These are phyloP conservation scores for Metschnikowia baotianmanensis DNA, from an alignment of 805 yeast genomes.

Conservation along the genomic window DNA sequence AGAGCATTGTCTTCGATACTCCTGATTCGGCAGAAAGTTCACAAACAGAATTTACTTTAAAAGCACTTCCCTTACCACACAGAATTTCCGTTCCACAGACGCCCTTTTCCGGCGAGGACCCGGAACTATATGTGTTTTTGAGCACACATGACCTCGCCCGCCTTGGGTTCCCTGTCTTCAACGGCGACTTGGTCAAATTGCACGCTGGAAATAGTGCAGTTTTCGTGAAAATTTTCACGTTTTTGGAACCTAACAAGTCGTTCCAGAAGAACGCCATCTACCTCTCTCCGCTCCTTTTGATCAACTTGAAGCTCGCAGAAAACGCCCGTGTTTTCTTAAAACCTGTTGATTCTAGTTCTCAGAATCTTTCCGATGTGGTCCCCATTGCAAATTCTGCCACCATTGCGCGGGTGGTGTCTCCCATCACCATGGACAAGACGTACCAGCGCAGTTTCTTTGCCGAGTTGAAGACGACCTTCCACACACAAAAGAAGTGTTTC, in stretches of 20 bases:
- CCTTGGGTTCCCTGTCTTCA: constrained; percentile 55
- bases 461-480: constrained; percentile 62
- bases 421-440: constrained; percentile 61
- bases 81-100: constrained; percentile 23
- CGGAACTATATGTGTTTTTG: constrained; percentile 39
- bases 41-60: constrained; percentile 16
- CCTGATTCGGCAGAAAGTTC: background rate
- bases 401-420: constrained; percentile 66
- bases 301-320: constrained; percentile 44
- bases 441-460: constrained; percentile 60
- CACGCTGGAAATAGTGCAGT: constrained; percentile 12
- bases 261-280: constrained; percentile 42
- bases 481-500: constrained; percentile 55
- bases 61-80: constrained; percentile 30
- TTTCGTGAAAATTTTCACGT: constrained; percentile 50
- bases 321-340: constrained; percentile 20
- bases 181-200: constrained; percentile 62
- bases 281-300: constrained; percentile 60
- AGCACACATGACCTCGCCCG: constrained; percentile 49
- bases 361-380: constrained; percentile 26
- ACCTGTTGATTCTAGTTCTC: constrained; percentile 12
- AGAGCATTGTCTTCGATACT: constrained; percentile 24
- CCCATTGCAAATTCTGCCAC: constrained; percentile 62
- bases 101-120: constrained; percentile 32
- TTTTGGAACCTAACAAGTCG: constrained; percentile 57